These are phyloP conservation scores for Urtica urens DNA, from an alignment of 306 rosid genomes.

Conservation along the genomic window DNA sequence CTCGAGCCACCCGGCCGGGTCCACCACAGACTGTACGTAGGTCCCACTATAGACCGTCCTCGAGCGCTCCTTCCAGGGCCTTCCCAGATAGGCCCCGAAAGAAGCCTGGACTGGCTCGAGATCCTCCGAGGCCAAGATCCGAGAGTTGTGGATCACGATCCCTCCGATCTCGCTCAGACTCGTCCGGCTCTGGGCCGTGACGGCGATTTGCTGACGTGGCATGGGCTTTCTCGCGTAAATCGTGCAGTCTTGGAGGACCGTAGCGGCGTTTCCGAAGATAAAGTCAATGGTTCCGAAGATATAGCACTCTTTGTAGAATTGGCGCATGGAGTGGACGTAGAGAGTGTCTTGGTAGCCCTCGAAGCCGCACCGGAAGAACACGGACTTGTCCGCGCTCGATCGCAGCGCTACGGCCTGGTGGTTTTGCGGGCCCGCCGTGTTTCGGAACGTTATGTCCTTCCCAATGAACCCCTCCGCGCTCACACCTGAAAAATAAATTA, in stretches of 20 bases:
- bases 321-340: slow-evolving; percentile 31
- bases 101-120: slow-evolving; percentile 27
- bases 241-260: slow-evolving; percentile 39
- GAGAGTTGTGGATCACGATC: slow-evolving; percentile 57
- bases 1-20: slow-evolving; percentile 69
- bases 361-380: slow-evolving; percentile 40
- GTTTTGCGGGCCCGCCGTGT: slow-evolving; percentile 38
- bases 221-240: slow-evolving; percentile 52
- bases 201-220: slow-evolving; percentile 62
- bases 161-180: slow-evolving; percentile 72
- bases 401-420: slow-evolving; percentile 52
- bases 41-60: slow-evolving; percentile 45
- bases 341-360: slow-evolving; percentile 50
- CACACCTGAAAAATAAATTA: slow-evolving; percentile 16
- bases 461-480: slow-evolving; percentile 12
- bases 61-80: slow-evolving; percentile 71
- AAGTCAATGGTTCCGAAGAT: slow-evolving; percentile 41
- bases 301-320: slow-evolving; percentile 46
- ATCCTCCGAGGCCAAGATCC: slow-evolving; percentile 43
- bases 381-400: slow-evolving; percentile 35
- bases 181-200: slow-evolving; percentile 77
- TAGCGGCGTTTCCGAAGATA: slow-evolving; percentile 36
- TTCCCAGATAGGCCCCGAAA: slow-evolving; percentile 49
- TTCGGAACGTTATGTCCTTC: slow-evolving; percentile 15
- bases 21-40: slow-evolving; percentile 37